Evolutionary conservation across 2,329 filamentous ascomycete genomes (phyloP), one percentile per base, ranked within the genome.

Genomic region (Fusarium camptoceras): DNA sequence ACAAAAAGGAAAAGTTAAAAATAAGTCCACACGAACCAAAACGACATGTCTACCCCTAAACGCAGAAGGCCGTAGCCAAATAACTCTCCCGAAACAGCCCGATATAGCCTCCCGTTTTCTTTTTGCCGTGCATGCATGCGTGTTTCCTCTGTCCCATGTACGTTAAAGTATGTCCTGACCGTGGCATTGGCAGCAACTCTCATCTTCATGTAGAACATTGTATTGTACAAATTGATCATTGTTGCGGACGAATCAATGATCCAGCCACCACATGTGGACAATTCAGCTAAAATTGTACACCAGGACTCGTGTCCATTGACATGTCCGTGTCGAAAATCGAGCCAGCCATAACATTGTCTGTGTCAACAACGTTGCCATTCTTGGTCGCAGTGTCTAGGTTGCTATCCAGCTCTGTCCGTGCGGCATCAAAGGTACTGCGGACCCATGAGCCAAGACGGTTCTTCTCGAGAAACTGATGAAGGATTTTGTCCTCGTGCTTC

Each of bases 361-460:
- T 41, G n/a, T 59, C 54, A 24, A 53, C 9, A 34, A 49, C 58
- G 25, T 59, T 50, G 9, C 65, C 51, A 30, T 42, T 70, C 64
- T 71, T 72, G 10, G 76, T 79, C 25, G 67, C 74, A 28, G 78
- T 76, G 42, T 82, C 81, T 48, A 76, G 67, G 12, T 77, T 66
- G 31, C 67, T 73, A 49, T 78, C 75, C 25, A 82, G 71, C 61
- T 81, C 75, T 11, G 72, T 64, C 46, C 80, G 77, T 20, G 82
- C 83, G 27, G 77, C 76, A 30, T 82, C 78, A 24, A 81, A 77
- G 9, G 80, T 78, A 15, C 78, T 78, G 12, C 72, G 77, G 20
- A 83, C 79, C 92, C 94, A 97, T 59, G 91, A 85, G 9, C 89
- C 88, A 14, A 97, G 85, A 39, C 89, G 86, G 62, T 89, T 85